Base-by-base conservation (phyloP, 116 monocot species). In the Iris pallida region DNA sequence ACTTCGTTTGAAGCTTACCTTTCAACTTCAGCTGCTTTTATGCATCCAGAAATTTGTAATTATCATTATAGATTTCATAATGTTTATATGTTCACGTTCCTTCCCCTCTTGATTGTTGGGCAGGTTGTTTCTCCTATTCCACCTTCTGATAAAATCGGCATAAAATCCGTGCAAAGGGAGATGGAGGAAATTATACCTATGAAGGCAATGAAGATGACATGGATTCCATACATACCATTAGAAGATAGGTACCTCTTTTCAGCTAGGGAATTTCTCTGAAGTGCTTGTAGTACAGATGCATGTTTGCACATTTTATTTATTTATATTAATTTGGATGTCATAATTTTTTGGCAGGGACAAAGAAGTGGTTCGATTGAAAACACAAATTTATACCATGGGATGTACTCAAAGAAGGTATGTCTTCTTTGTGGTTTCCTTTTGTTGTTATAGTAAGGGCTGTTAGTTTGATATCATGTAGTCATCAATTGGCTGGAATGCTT, bases 121-220 rank as follows among this genome's bases (percentile, higher is more conserved):
- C 68, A 96, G 95, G 91, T 96, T 6, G 86, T 81, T 53, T 91
- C 86, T 73, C 89, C 91, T 66, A 71, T 91, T 70, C 95, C 95
- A 53, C 95, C 95, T 17, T 96, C 95, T 68, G 95, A 96, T 68
- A 89, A 91, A 75, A 80, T 96, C 58, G 95, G 89, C 6, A 75
- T 96, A 69, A 96, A 86, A 74, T 96, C 95, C 20, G 80, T 96
- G 18, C 91, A 91, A 70, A 82, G 87, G 66, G 89, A 82, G 18
- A 82, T 76, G 4, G 95, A 96, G 73, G 91, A 96, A 14, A 91
- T 96, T 65, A 71, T 91, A 68, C 91, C 95, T 5, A 96, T 96
- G 95, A 89, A 89, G 71, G 72, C 80, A 54, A 96, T 96, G 95
- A 91, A 96, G 75, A 89, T 96, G 89, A 82, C 73, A 53, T 96